A percentile compares a stretch with the other conserved stretches of the same genome.
Evolutionary conservation across 2,329 filamentous ascomycete genomes (phyloP).

Genomic region (Exophiala dermatitidis): DNA sequence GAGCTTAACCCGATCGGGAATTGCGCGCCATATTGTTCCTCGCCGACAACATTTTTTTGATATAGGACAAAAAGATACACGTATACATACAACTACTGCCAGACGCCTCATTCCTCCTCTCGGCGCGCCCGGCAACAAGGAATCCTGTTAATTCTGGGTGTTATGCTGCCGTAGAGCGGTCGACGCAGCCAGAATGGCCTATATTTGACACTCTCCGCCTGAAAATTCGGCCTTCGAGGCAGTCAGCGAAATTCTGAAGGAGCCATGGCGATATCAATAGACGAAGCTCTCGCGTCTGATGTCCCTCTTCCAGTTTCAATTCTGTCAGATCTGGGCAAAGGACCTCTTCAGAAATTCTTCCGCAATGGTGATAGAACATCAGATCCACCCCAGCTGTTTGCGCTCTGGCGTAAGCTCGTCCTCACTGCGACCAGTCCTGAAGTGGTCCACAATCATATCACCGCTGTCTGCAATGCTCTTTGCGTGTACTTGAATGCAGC

Average conservation of each 20-base stretch:
- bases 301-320: constrained; percentile 13
- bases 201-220: too few species aligned
- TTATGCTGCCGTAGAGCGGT: too few species aligned
- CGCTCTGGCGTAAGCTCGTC: constrained; percentile 37
- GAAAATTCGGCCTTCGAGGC: too few species aligned
- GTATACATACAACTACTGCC: too few species aligned
- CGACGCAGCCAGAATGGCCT: too few species aligned
- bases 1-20: constrained; percentile 1
- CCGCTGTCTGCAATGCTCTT: constrained; percentile 40
- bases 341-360: constrained; percentile 8
- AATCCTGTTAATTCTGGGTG: too few species aligned
- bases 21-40: neutral
- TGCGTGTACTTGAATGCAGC: constrained; percentile 39
- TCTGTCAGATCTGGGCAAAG: constrained; percentile 19
- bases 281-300: constrained; percentile 24
- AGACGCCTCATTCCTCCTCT: too few species aligned
- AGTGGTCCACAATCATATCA: constrained; percentile 36
- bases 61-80: too few species aligned
- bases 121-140: too few species aligned
- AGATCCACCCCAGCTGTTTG: constrained; percentile 21
- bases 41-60: neutral
- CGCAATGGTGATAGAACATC: neutral
- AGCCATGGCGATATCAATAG: constrained; percentile 23
- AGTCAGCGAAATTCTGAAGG: neutral
- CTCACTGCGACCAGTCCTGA: constrained; percentile 36